phyloP scores from a whole-genome alignment of 2,329 filamentous ascomycete species.

The Fusarium pilosicola region DNA sequence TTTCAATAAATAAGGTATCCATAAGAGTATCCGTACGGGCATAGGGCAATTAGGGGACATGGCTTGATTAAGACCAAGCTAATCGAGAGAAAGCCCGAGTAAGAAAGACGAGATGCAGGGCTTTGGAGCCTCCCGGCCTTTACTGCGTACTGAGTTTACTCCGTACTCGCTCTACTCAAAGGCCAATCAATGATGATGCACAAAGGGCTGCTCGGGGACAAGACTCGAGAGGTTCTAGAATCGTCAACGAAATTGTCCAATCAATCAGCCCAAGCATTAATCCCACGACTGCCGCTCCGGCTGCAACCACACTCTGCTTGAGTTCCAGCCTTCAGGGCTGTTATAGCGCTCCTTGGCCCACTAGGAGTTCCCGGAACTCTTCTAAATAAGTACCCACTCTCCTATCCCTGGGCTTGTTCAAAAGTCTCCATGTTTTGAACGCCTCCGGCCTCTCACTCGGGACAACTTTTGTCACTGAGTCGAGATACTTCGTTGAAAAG shows the following conservation, averaged over 20 bases:
- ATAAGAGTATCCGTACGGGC: background rate
- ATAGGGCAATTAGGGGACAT: constrained; percentile 7
- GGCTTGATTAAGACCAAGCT: constrained; percentile 5
- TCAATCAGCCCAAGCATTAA: constrained; percentile 2
- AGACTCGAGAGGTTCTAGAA: constrained; percentile 25
- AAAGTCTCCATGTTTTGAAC: constrained; percentile 14
- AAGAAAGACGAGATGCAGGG: background rate
- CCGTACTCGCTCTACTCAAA: background rate
- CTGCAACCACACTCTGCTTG: constrained; percentile 13
- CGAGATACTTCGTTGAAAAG: background rate
- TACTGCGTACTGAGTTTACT: background rate
- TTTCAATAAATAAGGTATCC: background rate
- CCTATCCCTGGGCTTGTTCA: background rate
- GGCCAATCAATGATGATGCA: constrained; percentile 18
- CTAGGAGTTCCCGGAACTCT: constrained; percentile 13
- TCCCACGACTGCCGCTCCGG: constrained; percentile 23
- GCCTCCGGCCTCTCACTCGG: constrained; percentile 31
- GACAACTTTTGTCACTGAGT: constrained; percentile 15
- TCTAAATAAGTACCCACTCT: constrained; percentile 13
- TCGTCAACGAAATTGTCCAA: constrained; percentile 7
- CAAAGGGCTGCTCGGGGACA: constrained; percentile 14
- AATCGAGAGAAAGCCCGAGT: constrained; percentile 5
- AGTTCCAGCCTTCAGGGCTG: background rate
- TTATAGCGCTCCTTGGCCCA: constrained; percentile 12
- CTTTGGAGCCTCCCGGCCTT: background rate